Base-by-base conservation (phyloP, 192 early-diverging fungal species). In the Coemansia sp. region DNA sequence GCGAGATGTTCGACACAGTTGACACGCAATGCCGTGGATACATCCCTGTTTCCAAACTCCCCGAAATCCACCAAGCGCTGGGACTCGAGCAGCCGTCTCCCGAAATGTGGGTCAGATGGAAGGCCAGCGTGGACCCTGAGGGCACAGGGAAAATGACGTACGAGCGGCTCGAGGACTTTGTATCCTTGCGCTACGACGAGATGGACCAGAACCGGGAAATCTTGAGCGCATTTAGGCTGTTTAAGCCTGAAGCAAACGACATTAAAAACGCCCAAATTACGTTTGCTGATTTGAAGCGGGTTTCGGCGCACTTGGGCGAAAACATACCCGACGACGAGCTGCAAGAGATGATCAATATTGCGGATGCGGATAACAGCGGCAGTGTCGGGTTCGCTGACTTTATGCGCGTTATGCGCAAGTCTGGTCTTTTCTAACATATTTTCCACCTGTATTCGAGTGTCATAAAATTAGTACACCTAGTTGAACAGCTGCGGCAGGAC, bases 181-280 rank as follows among this genome's bases (percentile, higher is more conserved):
- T 82, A 8, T 63, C 66, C 3, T 21, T 69, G 50, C 65, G 67
- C 22, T 62, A 69, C 27, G 74, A 61, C 26, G 71, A 75, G 12
- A 52, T 47, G 37, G 87, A 92, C 71, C 80, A 88, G 27, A 66
- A 73, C 47, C 85, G 91, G 45, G 89, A 94, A 62, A 86, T 94
- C 48, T 43, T 85, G 37, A 89, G 87, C 51, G 88, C 91, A 4
- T 94, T 94, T 76, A 80, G 69, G 27, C 74, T 93, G 41, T 93
- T 94, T 82, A 91, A 94, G 71, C 89, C 90, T 14, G 80, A 74
- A 3, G 63, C 87, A 76, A 53, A 76, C 76, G 57, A 91, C 84
- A 31, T 86, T 72, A 53, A 86, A 77, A 53, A 17, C 14, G 74
- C 70, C 17, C 41, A 59, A 4, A 94, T 94, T 49, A 86, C 91